Evolutionary conservation across 2,329 filamentous ascomycete genomes (phyloP), one percentile per base, ranked within the genome.

Genomic region (Neonectria magnoliae): DNA sequence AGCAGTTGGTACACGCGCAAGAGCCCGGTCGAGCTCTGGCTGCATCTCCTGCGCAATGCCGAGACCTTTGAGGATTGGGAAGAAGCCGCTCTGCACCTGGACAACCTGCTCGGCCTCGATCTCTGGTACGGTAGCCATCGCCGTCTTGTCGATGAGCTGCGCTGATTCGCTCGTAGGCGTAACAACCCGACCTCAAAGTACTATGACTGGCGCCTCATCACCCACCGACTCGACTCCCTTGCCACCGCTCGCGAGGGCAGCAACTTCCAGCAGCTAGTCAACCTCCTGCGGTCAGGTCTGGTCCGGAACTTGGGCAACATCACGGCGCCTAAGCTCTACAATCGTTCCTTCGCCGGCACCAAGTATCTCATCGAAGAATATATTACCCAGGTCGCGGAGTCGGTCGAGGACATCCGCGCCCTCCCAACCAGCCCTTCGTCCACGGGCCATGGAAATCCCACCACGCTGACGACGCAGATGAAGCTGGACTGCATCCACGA

Each of bases 311-410:
- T 97, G n/a, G 94, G 93, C 62, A 97, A 97, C 76, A 97, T 98
- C 71, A 93, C 93, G 1, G 88, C 91, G 1, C 89, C 93, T 2
- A 90, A 90, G 67, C 83, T 98, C 1, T 98, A 94, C 81, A 94
- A 94, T 73, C 87, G 91, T 62, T 91, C 93, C 13, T 96, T 96
- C 76, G 91, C 92, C 1, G 94, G 94, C 16, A 97, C 94, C 1
- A 98, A 98, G 77, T 87, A 92, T 57, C 81, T 97, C 52, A 97
- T 98, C 66, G 94, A 97, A 75, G 92, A 97, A 78, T 98, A 98
- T 75, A 90, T 97, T 66, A 90, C 90, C 1, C 90, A 95, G 75
- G 90, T 97, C 38, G 91, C 91, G n/a, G 87, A 91, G 63, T 91
- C 93, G 2, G 88, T 97, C 58, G 88, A 92, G 65, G 90, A 94